Evolutionary conservation across 2,329 filamentous ascomycete genomes (phyloP), one percentile per base, ranked within the genome.

Genomic region (Calonectria pteridis): DNA sequence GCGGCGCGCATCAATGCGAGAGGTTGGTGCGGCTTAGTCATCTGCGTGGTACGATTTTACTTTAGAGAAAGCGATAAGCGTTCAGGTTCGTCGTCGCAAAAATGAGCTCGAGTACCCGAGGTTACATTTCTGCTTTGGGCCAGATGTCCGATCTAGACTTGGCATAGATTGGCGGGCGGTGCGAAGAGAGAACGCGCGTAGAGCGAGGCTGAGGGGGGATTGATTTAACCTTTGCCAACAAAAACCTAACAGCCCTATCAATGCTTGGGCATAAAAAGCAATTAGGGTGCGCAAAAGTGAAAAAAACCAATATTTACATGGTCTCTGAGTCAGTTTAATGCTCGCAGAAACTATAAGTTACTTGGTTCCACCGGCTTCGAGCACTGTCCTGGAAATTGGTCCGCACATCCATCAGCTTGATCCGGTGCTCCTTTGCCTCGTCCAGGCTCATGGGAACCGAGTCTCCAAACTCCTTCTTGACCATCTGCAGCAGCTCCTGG

Each of bases 321-420:
- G 43, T 9, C 29, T 29, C 51, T n/a, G 2, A n/a, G 4, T n/a
- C 5, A n/a, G 3, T 3, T 51, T 50, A 79, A 50, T 79, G 77
- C 6, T 79, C 74, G 0, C 77, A 79, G 16, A 79, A 79, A 6
- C 40, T 77, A 5, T 79, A 79, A 10, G 46, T 43, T 0, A 55
- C 28, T 0, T 0, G 0, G 2, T 46, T 10, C 77, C 77, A 79
- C 0, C 2, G 40, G 0, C 20, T 0, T n/a, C 66, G 66, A 0
- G 68, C 66, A 0, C 59, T 23, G 0, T 23, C 14, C 0, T 79
- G 74, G 18, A 71, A 72, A 0, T 23, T 0, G 6, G 53, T 73
- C 6, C 76, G 33, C 3, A 59, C 69, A 5, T 76, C 37, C 76
- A 78, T 79, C 0, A 79, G 1, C 43, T 74, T 67, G 5, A 79